Base-by-base conservation (phyloP, 306 rosid species). In the Ormosia emarginata region DNA sequence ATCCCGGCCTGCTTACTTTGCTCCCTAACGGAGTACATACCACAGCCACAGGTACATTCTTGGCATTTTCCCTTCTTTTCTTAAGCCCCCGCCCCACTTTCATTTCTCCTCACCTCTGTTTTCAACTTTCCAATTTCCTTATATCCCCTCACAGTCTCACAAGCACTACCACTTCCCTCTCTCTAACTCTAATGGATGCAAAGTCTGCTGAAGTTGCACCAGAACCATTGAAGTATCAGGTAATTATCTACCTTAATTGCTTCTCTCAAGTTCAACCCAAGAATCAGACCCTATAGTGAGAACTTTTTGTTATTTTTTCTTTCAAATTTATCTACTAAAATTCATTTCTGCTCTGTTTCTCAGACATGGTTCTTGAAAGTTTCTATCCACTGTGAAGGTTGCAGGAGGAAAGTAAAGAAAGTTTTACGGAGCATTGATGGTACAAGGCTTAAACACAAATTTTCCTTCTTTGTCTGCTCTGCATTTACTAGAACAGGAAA, bases 321-420 rank as follows among this genome's bases (percentile, higher is more conserved):
- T 24, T 56, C 33, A 59, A 17, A 39, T 17, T 56, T 34, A 14
- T 67, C 30, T 59, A 18, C 72, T 59, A 4, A 76, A 59, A 4
- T 49, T 77, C 2, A 17, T 67, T 47, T 82, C 46, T 62, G 0
- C 41, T 13, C 11, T 76, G 77, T 81, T 76, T 76, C 82, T 24
- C 61, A 85, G 88, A 85, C 88, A 36, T 85, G 88, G 88, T 71
- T 81, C 73, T 71, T 85, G 85, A 85, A 85, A 56, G 88, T 85
- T 76, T 87, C 91, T 65, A 93, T 95, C 80, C 90, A 94, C 87
- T 92, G 98, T 67, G 92, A 95, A 80, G 98, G 98, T 67, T 95
- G 98, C 83, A 89, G 87, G 71, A 90, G 90, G 82, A 89, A 93
- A 78, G 95, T 95, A 40, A 93, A 91, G 90, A 95, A 95, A 81